These are phyloP conservation scores for Eutypella sp. DNA, from an alignment of 2,329 filamentous ascomycete species.

Conservation along the genomic window DNA sequence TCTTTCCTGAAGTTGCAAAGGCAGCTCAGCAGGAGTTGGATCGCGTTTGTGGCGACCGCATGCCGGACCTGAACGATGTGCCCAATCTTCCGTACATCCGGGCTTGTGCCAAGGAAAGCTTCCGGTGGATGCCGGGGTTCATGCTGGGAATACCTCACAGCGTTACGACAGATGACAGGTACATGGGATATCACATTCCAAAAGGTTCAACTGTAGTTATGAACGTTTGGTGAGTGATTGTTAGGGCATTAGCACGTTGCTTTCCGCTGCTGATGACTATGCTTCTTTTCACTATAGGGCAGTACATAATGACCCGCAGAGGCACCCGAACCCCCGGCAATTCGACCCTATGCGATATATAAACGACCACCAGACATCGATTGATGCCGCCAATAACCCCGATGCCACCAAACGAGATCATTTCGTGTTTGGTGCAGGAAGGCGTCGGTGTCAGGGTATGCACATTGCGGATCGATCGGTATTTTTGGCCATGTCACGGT, in stretches of 20 bases:
- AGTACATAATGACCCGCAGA: constrained; percentile 38
- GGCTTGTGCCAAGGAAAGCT: constrained; percentile 50
- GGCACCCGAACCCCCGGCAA: constrained; percentile 31
- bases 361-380: constrained; percentile 15
- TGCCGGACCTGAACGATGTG: constrained; percentile 45
- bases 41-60: constrained; percentile 43
- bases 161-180: constrained; percentile 37
- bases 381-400: constrained; percentile 24
- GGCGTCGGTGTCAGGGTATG: constrained; percentile 44
- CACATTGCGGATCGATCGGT: constrained; percentile 29
- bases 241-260: too few relatives aligned
- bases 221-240: constrained; percentile 36
- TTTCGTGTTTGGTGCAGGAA: constrained; percentile 25
- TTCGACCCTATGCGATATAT: constrained; percentile 34
- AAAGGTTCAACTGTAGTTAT: constrained; percentile 40
- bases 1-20: constrained; percentile 43
- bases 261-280: background rate
- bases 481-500: constrained; percentile 33
- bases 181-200: constrained; percentile 37
- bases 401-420: constrained; percentile 25
- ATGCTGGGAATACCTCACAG: constrained; percentile 38
- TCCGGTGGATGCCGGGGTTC: constrained; percentile 44
- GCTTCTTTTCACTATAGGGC: constrained; percentile 18
- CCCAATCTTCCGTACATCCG: constrained; percentile 45
- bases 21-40: constrained; percentile 51